Base-by-base conservation (phyloP, 805 yeast species). In the Saturnispora zaruensis region DNA sequence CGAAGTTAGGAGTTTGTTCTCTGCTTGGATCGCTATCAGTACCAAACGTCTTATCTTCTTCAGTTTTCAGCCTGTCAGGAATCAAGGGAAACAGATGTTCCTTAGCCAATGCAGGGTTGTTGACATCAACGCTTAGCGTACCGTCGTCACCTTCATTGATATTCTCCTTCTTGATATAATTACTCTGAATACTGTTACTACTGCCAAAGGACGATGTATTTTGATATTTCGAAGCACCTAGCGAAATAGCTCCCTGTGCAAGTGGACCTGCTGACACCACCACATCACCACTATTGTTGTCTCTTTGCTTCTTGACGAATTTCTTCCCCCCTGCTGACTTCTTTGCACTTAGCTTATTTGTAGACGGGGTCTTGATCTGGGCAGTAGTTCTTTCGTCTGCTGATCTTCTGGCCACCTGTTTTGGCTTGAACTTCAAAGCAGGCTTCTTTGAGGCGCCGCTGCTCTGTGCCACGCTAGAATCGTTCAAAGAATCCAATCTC, bases 361-460 rank as follows among this genome's bases (percentile, higher is more conserved):
- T 36, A 18, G 40, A 36, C 9, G 40, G 40, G 18, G 40, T 36
- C 18, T 36, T 36, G 14, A 36, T 36, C 18, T 36, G 40, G 21
- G 65, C 63, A 2, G 66, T 63, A 2, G 57, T 59, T 63, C 96
- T 72, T 57, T 88, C 96, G 57, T 86, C 90, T 57, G 87, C 83
- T 9, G 88, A 70, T 62, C 87, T 80, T 66, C 97, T 73, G 0
- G 89, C 89, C 41, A 90, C 96, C 2, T 75, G 82, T 65, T 90
- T 90, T 2, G 97, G 97, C 65, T 82, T 81, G 67, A 90, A 90
- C 65, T 84, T 83, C 53, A 84, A 68, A 2, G 79, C 72, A 6
- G 86, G 77, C 57, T 79, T 78, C 2, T 51, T 46, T 7, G 40
- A 11, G 18, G 23, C 11, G 13, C 40, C 40, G 2, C 23, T 36